phyloP scores from a whole-genome alignment of 129 eudicot species.

The Flaveria robusta region DNA sequence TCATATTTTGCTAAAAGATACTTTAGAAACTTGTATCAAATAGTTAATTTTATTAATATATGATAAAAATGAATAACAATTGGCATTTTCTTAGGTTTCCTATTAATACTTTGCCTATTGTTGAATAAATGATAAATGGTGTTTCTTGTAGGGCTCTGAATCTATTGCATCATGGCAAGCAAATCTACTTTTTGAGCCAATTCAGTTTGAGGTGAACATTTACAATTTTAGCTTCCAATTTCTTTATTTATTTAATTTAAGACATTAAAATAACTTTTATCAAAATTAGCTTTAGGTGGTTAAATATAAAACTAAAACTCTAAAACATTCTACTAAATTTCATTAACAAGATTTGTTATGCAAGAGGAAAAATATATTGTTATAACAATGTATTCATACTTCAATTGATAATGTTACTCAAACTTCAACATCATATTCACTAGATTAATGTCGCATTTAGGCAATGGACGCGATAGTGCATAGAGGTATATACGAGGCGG shows the following conservation, averaged over 20 bases:
- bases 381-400: too few relatives aligned
- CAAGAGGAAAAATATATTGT: too few relatives aligned
- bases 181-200: conserved; percentile 85
- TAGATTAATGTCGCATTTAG: conserved; percentile 34
- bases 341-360: too few relatives aligned
- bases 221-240: background rate
- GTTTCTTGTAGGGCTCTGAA: conserved; percentile 73
- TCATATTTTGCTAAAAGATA: background rate
- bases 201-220: conserved; percentile 91
- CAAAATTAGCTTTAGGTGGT: too few relatives aligned
- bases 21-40: too few relatives aligned
- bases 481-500: conserved; percentile 92
- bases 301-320: too few relatives aligned
- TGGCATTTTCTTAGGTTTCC: background rate
- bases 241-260: background rate
- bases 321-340: too few relatives aligned
- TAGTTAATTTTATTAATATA: too few relatives aligned
- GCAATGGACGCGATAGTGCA: conserved; percentile 75
- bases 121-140: background rate
- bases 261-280: too few relatives aligned
- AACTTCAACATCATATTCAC: background rate
- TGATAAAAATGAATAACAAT: too few relatives aligned
- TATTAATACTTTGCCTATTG: background rate
- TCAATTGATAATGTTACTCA: background rate
- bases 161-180: conserved; percentile 95